Evolutionary conservation across 139 green algal species (phyloP).

Genomic region (Gonium pectorale): DNA sequence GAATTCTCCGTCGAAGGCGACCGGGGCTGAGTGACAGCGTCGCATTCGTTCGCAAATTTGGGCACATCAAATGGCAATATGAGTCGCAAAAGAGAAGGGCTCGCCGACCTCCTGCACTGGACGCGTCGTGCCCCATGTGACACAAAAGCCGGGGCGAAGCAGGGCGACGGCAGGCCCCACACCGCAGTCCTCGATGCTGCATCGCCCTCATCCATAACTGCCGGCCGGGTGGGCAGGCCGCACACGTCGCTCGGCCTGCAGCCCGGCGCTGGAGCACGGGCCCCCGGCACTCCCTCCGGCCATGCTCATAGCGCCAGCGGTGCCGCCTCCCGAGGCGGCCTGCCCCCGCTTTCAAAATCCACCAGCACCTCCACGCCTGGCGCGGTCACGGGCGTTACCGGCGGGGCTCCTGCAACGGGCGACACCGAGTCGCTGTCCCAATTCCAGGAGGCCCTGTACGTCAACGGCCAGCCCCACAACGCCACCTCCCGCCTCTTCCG

Average conservation of each 20-base stretch:
- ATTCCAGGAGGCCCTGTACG: conserved; percentile 26
- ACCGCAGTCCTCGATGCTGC: background rate
- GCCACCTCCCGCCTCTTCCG: conserved; percentile 5
- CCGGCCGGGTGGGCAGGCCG: background rate
- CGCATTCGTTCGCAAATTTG: too few species aligned
- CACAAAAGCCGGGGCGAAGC: background rate
- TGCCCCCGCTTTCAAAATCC: conserved; percentile 29
- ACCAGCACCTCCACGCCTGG: background rate
- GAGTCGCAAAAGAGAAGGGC: conserved; percentile 13
- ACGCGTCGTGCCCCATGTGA: background rate
- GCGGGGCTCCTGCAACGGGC: background rate
- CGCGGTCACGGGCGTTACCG: background rate
- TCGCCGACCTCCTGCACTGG: conserved; percentile 10
- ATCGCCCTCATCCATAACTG: background rate
- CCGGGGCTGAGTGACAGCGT: too few species aligned
- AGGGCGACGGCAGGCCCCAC: background rate
- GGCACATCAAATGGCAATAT: too few species aligned
- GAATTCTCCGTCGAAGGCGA: too few species aligned
- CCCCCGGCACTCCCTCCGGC: background rate
- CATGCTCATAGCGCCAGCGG: background rate
- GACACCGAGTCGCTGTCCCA: background rate
- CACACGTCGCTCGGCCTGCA: background rate
- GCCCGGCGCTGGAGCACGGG: background rate
- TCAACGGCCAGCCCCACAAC: background rate
- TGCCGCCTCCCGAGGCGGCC: background rate